phyloP scores from a whole-genome alignment of 2,329 filamentous ascomycete species.

The Colletotrichum tropicicola region DNA sequence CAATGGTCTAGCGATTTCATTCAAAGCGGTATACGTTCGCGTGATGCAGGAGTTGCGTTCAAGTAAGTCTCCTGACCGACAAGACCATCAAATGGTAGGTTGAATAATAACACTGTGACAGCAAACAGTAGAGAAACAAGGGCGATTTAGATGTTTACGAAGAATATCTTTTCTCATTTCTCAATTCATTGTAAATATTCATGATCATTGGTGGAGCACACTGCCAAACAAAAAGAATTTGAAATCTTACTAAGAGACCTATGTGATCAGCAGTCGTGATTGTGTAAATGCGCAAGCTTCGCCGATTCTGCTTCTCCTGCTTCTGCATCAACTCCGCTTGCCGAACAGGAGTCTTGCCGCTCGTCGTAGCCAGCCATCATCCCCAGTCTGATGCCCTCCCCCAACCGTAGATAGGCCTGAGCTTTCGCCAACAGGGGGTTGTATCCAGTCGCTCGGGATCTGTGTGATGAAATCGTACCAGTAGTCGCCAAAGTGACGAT shows the following conservation, averaged over 20 bases:
- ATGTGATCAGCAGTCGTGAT: too few species aligned
- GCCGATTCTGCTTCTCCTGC: neutral
- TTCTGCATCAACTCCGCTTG: neutral
- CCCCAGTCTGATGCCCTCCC: neutral
- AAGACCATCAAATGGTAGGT: too few species aligned
- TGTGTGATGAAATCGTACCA: constrained; percentile 47
- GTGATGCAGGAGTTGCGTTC: constrained; percentile 6
- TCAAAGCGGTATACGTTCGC: neutral
- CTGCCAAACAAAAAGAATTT: too few species aligned
- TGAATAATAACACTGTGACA: too few species aligned
- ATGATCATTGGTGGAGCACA: too few species aligned
- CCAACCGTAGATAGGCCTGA: neutral
- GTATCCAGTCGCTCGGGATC: constrained; percentile 44
- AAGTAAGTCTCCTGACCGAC: neutral
- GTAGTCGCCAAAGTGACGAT: constrained; percentile 44
- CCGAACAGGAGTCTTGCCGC: neutral
- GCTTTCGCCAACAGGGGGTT: constrained; percentile 35
- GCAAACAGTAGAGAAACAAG: too few species aligned
- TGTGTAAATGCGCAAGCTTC: too few species aligned
- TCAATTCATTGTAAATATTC: too few species aligned
- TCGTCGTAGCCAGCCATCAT: neutral
- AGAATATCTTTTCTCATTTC: too few species aligned
- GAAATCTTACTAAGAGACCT: too few species aligned
- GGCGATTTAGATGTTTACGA: too few species aligned
- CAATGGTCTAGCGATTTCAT: neutral